Evolutionary conservation across 805 yeast genomes (phyloP), one percentile per base, ranked within the genome.

Genomic region (Metschnikowia similis): DNA sequence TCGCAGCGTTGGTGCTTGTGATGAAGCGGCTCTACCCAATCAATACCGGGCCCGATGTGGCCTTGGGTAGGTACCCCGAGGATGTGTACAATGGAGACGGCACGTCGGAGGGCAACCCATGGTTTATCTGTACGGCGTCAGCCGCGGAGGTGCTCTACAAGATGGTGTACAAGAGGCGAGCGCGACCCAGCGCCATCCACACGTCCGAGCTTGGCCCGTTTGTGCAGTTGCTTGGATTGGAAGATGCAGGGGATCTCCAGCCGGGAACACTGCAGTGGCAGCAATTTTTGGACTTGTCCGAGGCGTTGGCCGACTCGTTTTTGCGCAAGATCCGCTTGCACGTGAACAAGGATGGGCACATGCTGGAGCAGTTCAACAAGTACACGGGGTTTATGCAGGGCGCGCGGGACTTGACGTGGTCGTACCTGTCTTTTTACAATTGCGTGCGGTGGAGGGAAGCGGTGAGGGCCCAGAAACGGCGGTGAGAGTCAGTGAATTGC

Each of bases 21-120:
- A 88, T 90, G 94, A 80, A 79, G 55, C 65, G 71, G 36, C 69
- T 94, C 48, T 91, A 86, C 62, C 96, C 96, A 5, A 78, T 92
- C 36, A 92, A 92, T 66, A 71, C 73, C 2, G 60, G 70, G 36
- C 67, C 54, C 14, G 87, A 86, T 2, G 83, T 84, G 45, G 96
- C 86, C 0, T 67, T 91, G 47, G 98, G 98, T 2, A 76, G 98
- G 62, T 91, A 91, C 62, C 96, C 97, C 0, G 98, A 91, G 62
- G 98, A 91, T 67, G 65, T 85, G 8, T 91, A 91, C 66, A 85
- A 91, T 64, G 96, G 96, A 0, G 69, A 73, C 52, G 83, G 82
- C 0, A 71, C 78, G 0, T 74, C 84, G 31, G 89, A 84, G 58
- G 97, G 97, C 2, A 90, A 91, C 61, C 97, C 98, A 6, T 91